A percentile compares a stretch with the other conserved stretches of the same genome.
phyloP scores from a whole-genome alignment of 2,329 filamentous ascomycete species.

The Diaporthe destruens region DNA sequence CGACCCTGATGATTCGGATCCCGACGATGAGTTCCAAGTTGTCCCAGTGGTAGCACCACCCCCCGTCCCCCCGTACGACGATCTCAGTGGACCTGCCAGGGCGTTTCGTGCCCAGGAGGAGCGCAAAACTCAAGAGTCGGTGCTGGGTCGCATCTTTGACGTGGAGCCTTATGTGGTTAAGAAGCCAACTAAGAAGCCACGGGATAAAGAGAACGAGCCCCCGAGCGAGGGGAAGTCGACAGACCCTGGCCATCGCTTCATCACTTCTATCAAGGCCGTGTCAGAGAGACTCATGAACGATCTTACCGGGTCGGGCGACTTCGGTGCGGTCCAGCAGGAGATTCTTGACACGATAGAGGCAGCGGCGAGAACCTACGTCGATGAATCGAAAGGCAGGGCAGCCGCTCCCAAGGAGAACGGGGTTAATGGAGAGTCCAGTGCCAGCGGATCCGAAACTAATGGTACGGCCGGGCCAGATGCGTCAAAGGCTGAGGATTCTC shows the following conservation, averaged over 20 bases:
- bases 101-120: slow-evolving; percentile 64
- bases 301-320: slow-evolving; percentile 52
- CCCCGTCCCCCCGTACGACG: slow-evolving; percentile 49
- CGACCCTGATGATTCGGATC: slow-evolving; percentile 59
- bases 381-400: slow-evolving; percentile 51
- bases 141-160: slow-evolving; percentile 66
- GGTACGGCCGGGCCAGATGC: slow-evolving; percentile 18
- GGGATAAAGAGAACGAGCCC: slow-evolving; percentile 45
- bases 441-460: slow-evolving; percentile 24
- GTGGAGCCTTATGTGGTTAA: slow-evolving; percentile 58
- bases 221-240: slow-evolving; percentile 42
- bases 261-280: slow-evolving; percentile 55
- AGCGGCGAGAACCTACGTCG: slow-evolving; percentile 65
- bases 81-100: slow-evolving; percentile 58
- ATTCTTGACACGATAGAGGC: slow-evolving; percentile 63
- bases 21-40: slow-evolving; percentile 67
- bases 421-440: slow-evolving; percentile 37
- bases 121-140: slow-evolving; percentile 65
- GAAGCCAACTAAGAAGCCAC: slow-evolving; percentile 49
- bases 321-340: slow-evolving; percentile 56
- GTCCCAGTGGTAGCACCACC: slow-evolving; percentile 49
- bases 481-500: slow-evolving; percentile 3
- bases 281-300: slow-evolving; percentile 58
- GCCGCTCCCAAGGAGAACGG: slow-evolving; percentile 38
- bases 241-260: slow-evolving; percentile 50